Conservation (phyloP, 768 basidiomycete species). For the Leccinum longicurvipes region DNA sequence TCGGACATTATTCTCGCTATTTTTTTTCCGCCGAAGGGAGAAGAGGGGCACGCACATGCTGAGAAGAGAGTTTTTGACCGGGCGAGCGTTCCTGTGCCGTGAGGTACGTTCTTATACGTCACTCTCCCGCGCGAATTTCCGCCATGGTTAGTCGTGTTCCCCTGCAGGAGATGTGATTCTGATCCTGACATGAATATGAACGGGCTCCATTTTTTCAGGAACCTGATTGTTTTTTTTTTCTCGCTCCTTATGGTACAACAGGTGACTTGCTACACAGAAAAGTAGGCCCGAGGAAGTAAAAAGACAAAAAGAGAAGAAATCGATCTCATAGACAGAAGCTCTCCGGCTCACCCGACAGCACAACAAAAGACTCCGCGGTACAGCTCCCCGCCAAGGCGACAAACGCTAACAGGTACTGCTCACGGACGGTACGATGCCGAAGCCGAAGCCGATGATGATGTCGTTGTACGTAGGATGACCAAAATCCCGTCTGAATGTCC, state of each 20-base stretch:
- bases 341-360: background rate
- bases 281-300: background rate
- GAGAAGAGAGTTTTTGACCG: background rate
- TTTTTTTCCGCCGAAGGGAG: background rate
- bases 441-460: conserved; percentile 8
- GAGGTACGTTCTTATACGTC: conserved; percentile 1
- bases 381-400: background rate
- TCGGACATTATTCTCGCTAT: background rate
- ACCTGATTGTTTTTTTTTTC: background rate
- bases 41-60: background rate
- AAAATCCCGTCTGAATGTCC: conserved; percentile 83
- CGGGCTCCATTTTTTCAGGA: background rate
- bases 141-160: background rate
- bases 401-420: background rate
- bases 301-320: background rate
- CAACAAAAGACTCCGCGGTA: background rate
- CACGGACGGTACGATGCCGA: background rate
- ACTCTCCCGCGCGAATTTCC: background rate
- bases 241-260: conserved; percentile 1
- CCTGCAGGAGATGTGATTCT: background rate
- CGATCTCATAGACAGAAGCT: background rate
- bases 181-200: background rate
- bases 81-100: background rate
- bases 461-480: conserved; percentile 64
- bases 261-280: background rate